phyloP scores from a whole-genome alignment of 805 yeast genomes.

The Lipomyces kockii region DNA sequence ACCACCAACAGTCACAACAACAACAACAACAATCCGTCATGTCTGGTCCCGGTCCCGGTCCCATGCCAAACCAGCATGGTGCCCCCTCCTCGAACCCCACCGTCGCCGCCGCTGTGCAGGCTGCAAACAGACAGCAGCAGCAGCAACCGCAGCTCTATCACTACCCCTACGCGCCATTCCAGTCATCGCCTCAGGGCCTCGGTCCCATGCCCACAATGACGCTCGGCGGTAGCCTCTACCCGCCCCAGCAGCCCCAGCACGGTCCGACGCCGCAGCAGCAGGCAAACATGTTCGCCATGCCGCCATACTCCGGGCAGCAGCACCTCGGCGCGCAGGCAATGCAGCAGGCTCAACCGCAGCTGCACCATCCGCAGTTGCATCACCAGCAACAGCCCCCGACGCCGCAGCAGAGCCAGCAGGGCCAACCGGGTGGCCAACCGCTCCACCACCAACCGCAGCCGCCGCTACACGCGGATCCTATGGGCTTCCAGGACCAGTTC shows the following conservation, averaged over 20 bases:
- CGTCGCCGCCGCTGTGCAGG: conserved; percentile 4
- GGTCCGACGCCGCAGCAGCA: conserved; percentile 16
- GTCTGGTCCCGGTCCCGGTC: conserved; percentile 5
- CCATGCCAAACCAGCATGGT: neutral
- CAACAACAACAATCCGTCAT: conserved; percentile 4
- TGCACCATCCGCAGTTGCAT: conserved; percentile 13
- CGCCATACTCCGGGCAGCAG: neutral
- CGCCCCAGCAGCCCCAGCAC: conserved; percentile 21
- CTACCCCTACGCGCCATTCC: conserved; percentile 5
- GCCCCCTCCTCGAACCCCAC: neutral
- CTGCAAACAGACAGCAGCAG: conserved; percentile 14
- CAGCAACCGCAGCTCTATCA: conserved; percentile 9
- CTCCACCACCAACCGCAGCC: neutral
- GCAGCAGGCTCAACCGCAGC: neutral
- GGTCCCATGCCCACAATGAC: conserved; percentile 7
- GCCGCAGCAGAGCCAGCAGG: conserved; percentile 7
- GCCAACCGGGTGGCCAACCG: neutral
- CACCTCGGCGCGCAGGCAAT: neutral
- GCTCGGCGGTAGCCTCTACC: neutral
- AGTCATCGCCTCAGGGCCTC: neutral
- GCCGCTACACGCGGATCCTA: neutral
- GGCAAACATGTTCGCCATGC: conserved; percentile 5
- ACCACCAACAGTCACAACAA: neutral
- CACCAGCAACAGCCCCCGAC: conserved; percentile 9
- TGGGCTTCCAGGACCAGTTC: neutral